Percentiles rank a stretch among this genome's conserved stretches.
These are phyloP conservation scores for Ciborinia camelliae DNA, from an alignment of 2,329 filamentous ascomycete genomes.

Conservation along the genomic window DNA sequence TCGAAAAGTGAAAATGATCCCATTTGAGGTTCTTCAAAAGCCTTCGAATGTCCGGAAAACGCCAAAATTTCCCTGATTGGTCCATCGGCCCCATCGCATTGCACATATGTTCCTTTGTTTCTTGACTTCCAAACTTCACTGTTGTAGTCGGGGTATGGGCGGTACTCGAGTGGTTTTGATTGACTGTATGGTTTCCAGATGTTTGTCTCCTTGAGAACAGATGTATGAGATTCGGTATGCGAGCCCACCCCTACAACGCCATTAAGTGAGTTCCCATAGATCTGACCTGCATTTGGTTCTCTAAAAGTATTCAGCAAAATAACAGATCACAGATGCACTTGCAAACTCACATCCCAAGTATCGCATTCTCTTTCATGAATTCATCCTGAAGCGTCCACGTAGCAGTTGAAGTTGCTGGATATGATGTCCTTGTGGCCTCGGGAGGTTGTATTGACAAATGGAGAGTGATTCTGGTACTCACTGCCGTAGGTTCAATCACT, in stretches of 20 bases:
- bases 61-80: slow-evolving; percentile 55
- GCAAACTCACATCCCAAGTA: slow-evolving; percentile 25
- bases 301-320: slow-evolving; percentile 34
- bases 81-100: slow-evolving; percentile 61
- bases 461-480: background rate
- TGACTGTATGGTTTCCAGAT: slow-evolving; percentile 44
- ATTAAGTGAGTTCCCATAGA: slow-evolving; percentile 56
- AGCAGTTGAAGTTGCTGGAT: background rate
- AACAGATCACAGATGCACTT: slow-evolving; percentile 19
- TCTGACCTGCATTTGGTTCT: slow-evolving; percentile 46
- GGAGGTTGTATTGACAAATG: background rate
- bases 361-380: slow-evolving; percentile 27
- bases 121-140: slow-evolving; percentile 54
- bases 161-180: slow-evolving; percentile 55
- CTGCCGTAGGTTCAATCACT: background rate
- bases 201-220: slow-evolving; percentile 36
- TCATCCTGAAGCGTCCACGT: slow-evolving; percentile 12
- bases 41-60: slow-evolving; percentile 58
- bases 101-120: slow-evolving; percentile 55
- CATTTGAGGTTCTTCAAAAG: slow-evolving; percentile 58
- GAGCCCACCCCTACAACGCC: slow-evolving; percentile 42
- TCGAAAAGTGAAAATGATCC: slow-evolving; percentile 60
- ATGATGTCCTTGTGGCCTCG: background rate
- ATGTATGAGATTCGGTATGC: slow-evolving; percentile 35
- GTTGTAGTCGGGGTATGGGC: slow-evolving; percentile 71